Evolutionary conservation across 305 asterid genomes (phyloP), one percentile per base, ranked within the genome.

Genomic region (Withania somnifera): DNA sequence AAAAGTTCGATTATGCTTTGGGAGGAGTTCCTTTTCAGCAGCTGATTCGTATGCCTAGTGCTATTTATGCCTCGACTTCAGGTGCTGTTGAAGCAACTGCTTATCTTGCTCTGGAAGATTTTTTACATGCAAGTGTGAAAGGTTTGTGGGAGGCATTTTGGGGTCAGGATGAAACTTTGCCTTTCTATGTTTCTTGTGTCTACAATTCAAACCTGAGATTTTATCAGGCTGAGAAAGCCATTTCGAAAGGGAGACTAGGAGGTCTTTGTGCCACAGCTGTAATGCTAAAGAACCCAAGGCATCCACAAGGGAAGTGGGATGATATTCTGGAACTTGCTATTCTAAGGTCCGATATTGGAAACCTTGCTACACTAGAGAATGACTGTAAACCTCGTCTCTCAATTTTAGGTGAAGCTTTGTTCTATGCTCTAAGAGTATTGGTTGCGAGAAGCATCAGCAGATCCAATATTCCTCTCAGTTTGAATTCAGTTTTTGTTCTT

Each of bases 241-340:
- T 96, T 78, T 87, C 97, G 47, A 96, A 88, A 83, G 98, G 98
- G 71, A 93, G 89, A 90, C 85, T 90, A n/a, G 87, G 88, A 77
- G 97, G 97, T 77, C 91, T 96, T 67, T 90, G 97, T 90, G 99
- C 97, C 22, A 86, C 97, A 7, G 98, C 99, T 54, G 78, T 96
- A 84, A 88, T 96, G 95, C 89, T 93, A 54, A 96, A 94, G 89
- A 96, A 96, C 82, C 98, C 95, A 3, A 94, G 99, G 88, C 98
- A 96, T 71, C 94, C 98, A 64, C 97, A 88, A 61, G 99, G 97
- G 71, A 96, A 91, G 87, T 96, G 99, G 99, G 98, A 96, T 80
- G 98, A 96, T 85, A 76, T 96, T 87, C 88, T 96, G 79, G 94
- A 92, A 85, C 84, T 96, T 84, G 99, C 96, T 50, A 87, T 96